Evolutionary conservation across 2,329 filamentous ascomycete species (phyloP).

Genomic region (Aspergillus melleus): DNA sequence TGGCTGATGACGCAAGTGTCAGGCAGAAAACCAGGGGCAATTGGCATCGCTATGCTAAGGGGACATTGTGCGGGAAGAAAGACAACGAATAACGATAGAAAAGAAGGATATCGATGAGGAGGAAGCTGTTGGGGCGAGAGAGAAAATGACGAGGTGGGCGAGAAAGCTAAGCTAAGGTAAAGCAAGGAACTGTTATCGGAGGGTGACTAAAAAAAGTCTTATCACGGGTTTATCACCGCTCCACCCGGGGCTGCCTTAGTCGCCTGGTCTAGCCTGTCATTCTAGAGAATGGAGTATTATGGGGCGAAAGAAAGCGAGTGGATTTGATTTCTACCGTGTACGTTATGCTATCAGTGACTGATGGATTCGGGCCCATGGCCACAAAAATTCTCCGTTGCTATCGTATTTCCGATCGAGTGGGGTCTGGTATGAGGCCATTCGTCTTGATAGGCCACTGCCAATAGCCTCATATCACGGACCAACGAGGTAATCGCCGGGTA

Average conservation of each 20-base stretch:
- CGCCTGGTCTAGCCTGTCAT: neutral
- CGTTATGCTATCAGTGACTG: too few relatives aligned
- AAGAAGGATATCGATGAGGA: neutral
- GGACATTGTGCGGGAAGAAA: neutral
- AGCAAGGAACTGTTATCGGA: neutral
- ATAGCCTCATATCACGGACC: neutral
- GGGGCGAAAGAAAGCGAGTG: neutral
- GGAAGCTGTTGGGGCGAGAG: neutral
- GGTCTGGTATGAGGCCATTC: neutral
- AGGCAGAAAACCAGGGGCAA: constrained; percentile 6
- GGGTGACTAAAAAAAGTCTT: constrained; percentile 6
- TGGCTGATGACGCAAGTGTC: constrained; percentile 21
- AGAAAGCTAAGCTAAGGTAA: neutral
- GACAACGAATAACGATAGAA: neutral
- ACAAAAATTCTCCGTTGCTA: too few relatives aligned
- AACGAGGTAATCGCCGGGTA: neutral
- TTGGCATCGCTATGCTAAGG: constrained; percentile 14
- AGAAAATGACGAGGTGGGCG: neutral
- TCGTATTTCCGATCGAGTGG: neutral
- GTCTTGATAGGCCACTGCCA: neutral
- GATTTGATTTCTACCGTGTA: too few relatives aligned
- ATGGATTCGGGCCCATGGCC: too few relatives aligned
- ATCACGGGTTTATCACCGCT: constrained; percentile 4
- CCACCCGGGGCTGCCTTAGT: neutral
- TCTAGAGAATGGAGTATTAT: neutral